phyloP scores from a whole-genome alignment of 192 early-diverging fungal genomes.

The Coemansia sp. region DNA sequence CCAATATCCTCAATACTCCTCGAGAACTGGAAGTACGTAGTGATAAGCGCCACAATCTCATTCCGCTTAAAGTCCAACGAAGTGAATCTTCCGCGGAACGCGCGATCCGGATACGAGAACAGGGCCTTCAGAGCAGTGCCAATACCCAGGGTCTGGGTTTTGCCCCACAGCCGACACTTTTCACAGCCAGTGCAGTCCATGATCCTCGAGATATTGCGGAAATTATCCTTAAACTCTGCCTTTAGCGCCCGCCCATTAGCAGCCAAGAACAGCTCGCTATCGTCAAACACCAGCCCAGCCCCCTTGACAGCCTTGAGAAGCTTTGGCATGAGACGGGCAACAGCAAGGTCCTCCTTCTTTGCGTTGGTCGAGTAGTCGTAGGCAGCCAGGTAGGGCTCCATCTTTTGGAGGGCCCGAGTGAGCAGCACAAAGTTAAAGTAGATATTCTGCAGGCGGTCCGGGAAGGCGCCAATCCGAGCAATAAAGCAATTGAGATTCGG shows the following conservation, averaged over 20 bases:
- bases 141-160: slow-evolving; percentile 91
- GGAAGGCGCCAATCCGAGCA: slow-evolving; percentile 80
- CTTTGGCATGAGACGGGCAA: slow-evolving; percentile 30
- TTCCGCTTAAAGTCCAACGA: slow-evolving; percentile 50
- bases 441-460: slow-evolving; percentile 91
- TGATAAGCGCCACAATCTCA: slow-evolving; percentile 90
- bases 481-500: slow-evolving; percentile 90
- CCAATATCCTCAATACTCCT: slow-evolving; percentile 79
- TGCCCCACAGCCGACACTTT: slow-evolving; percentile 98
- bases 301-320: slow-evolving; percentile 28
- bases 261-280: slow-evolving; percentile 78
- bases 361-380: slow-evolving; percentile 77
- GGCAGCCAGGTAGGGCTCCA: slow-evolving; percentile 67
- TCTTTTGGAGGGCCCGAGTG: slow-evolving; percentile 81
- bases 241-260: slow-evolving; percentile 65
- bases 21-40: slow-evolving; percentile 85
- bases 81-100: slow-evolving; percentile 47
- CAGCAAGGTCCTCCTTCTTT: slow-evolving; percentile 55
- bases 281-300: slow-evolving; percentile 81
- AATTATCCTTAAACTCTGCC: slow-evolving; percentile 84
- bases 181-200: slow-evolving; percentile 99
- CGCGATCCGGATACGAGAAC: slow-evolving; percentile 85
- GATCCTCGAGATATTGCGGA: slow-evolving; percentile 94
- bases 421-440: slow-evolving; percentile 93
- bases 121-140: slow-evolving; percentile 95